Evolutionary conservation across 192 early-diverging fungal species (phyloP), one percentile per base, ranked within the genome.

Genomic region (Dissophora ornata): DNA sequence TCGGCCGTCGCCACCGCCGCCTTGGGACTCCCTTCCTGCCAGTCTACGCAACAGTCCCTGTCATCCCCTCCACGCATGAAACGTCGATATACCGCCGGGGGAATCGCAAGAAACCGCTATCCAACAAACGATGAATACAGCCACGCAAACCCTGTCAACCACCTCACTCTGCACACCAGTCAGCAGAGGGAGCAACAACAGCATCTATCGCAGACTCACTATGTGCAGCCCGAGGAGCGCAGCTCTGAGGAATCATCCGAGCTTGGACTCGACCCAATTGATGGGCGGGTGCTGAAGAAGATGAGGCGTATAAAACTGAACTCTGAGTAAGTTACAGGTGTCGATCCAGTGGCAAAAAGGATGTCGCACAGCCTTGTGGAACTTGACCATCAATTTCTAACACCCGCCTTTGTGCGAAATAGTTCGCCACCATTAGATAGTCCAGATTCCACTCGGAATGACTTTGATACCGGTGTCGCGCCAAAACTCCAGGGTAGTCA

Each of bases 281-380:
- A 77, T 28, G 59, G 73, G 0, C 63, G 73, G 13, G 73, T 77
- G 22, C 32, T 77, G 2, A 67, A 57, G 38, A 60, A 56, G 40
- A 77, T 77, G 73, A 51, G 32, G 12, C 34, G 45, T 8, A 77
- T 77, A 15, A 77, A 77, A 45, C 34, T 77, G 18, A 30, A 67
- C 21, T 77, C 73, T 29, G 63, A 67, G 73, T 77, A 67, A 34
- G 71, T 50, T 29, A n/a, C n/a, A n/a, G 38, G 13, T 13, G 42
- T 12, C 18, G 10, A 33, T 25, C 1, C 5, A 3, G 40, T 47
- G 22, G 30, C 12, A 41, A 19, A 3, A 4, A 9, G 8, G 8
- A 3, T 10, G 40, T 24, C 11, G 3, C 36, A 56, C 21, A 0
- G 36, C 18, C 4, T 21, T 41, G 24, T 9, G 1, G 40, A 8